Base-by-base conservation (phyloP, 2,329 filamentous ascomycete genomes). In the Alternaria consortialis region DNA sequence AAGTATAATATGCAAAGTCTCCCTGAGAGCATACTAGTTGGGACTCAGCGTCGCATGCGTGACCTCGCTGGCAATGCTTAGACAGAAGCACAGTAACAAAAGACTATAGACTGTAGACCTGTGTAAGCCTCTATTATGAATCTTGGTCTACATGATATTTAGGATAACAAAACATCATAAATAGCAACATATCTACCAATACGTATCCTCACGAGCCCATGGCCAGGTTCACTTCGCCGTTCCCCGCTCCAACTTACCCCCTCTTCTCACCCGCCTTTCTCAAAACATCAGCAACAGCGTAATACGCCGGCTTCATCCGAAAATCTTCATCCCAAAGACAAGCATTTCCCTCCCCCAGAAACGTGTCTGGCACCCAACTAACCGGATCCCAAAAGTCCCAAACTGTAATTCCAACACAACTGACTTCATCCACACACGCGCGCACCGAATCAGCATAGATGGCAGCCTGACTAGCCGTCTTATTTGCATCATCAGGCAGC, bases 401-500 rank as follows among this genome's bases (percentile, higher is more conserved):
- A 6, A 77, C 76, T 0, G 78, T 80, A 5, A 81, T 70, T 7
- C 79, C 79, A 11, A 81, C 74, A 63, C 80, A 81, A 44, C 68
- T 63, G 36, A 73, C 51, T 34, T 72, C 71, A 51, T 77, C 73
- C 6, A 77, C 69, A 65, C 80, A 81, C 15, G 79, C 77, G 20
- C 68, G 67, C 4, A 78, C 75, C 5, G 71, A 67, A 36, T 71
- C 69, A 7, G 72, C 80, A 62, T 86, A 88, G 51, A 84, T 83
- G 17, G 70, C 68, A 0, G 81, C 82, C 75, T 89, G 86, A 27
- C 80, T 79, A 15, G 74, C 71, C 17, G 82, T 72, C 31, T 79
- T 79, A 1, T 78, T 70, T 1, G 73, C 69, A 4, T 77, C 81
- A 4, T 83, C 74, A 0, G 86, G 85, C 12, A 87, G 73, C 5